These are phyloP conservation scores for Backusella tarrabulga DNA, from an alignment of 192 early-diverging fungal genomes.

Conservation along the genomic window DNA sequence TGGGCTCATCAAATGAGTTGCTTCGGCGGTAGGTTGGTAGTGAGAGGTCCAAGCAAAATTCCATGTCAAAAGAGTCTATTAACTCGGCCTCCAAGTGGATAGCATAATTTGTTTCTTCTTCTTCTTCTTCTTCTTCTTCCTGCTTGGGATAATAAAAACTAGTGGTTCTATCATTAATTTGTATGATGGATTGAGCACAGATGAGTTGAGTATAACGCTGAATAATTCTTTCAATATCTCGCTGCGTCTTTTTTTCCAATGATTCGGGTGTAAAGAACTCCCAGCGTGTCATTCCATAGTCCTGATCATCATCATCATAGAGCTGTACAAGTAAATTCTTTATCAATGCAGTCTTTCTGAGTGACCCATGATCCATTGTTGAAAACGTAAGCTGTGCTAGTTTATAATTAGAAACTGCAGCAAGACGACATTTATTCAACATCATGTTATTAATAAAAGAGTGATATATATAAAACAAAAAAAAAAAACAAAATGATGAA, in stretches of 20 bases:
- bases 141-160: neutral
- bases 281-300: conserved; percentile 36
- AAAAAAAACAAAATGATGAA: neutral
- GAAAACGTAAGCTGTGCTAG: conserved; percentile 38
- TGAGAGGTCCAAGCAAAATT: neutral
- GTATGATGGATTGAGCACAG: neutral
- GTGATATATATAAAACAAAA: neutral
- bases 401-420: conserved; percentile 42
- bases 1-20: neutral
- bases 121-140: neutral
- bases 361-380: conserved; percentile 25
- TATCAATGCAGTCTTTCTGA: conserved; percentile 34
- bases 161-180: neutral
- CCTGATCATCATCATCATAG: conserved; percentile 29
- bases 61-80: neutral
- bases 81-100: neutral
- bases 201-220: neutral
- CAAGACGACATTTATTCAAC: conserved; percentile 32
- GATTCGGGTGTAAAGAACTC: conserved; percentile 36
- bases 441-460: neutral
- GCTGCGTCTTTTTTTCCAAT: neutral
- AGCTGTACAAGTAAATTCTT: conserved; percentile 36
- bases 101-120: neutral
- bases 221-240: conserved; percentile 3
- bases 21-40: neutral